Conservation (phyloP, 805 yeast species). For the Metschnikowia lachancei region DNA sequence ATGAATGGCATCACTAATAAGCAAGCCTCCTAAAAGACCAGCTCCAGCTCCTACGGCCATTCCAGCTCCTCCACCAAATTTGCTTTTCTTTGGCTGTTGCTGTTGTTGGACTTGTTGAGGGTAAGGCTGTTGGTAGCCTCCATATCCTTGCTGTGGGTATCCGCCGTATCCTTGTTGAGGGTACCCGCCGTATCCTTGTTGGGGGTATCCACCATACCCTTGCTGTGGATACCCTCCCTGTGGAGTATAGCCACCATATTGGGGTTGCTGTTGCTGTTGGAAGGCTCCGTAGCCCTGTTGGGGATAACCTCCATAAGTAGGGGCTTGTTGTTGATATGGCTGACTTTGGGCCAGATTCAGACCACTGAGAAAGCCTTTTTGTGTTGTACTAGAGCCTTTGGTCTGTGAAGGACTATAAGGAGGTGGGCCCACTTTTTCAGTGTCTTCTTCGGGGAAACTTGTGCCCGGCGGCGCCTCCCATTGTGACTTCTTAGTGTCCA, state of each 20-base stretch:
- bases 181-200: slow-evolving; percentile 35
- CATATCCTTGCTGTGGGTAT: slow-evolving; percentile 1
- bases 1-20: slow-evolving; percentile 45
- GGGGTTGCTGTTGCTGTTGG: slow-evolving; percentile 1
- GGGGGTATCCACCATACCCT: slow-evolving; percentile 12
- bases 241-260: slow-evolving; percentile 21
- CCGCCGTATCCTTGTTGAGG: slow-evolving; percentile 23
- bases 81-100: slow-evolving; percentile 26
- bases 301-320: slow-evolving; percentile 8
- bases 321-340: slow-evolving; percentile 4
- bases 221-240: slow-evolving; percentile 5
- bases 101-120: slow-evolving; percentile 3
- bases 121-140: slow-evolving; percentile 16
- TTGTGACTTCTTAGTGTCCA: slow-evolving; percentile 70
- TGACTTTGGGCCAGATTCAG: slow-evolving; percentile 1
- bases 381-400: neutral
- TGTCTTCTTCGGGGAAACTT: slow-evolving; percentile 25
- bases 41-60: slow-evolving; percentile 48
- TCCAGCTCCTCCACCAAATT: slow-evolving; percentile 39
- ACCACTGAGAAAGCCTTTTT: neutral
- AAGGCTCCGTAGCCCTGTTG: slow-evolving; percentile 18
- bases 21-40: slow-evolving; percentile 62
- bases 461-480: slow-evolving; percentile 85
- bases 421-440: slow-evolving; percentile 42
- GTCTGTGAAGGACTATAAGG: slow-evolving; percentile 28